Evolutionary conservation across 306 rosid genomes (phyloP), one percentile per base, ranked within the genome.

Genomic region (Lathyrus sativus): DNA sequence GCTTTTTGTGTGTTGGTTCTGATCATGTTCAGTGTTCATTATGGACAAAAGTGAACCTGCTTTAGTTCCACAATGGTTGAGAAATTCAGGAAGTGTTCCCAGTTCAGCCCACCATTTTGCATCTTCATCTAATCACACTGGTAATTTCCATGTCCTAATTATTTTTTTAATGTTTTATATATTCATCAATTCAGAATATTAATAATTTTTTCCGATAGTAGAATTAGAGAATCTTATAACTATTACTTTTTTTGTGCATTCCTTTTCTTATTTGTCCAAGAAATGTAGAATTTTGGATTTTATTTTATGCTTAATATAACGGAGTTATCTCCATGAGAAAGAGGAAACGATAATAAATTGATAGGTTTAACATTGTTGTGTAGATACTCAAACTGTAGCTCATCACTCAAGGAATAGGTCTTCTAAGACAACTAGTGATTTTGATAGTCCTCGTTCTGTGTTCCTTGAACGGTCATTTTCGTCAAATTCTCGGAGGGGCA

Each of bases 31-130:
- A 88, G 84, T 81, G 83, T 79, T 95, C 89, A 86, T 80, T 82
- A 95, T 95, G 99, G 97, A 84, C 80, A 90, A 85, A 90, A 88
- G 99, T 95, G 97, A 95, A 85, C 96, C 97, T 62, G 39, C 99
- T n/a, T 88, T 95, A 85, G 96, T 81, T 81, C 99, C 99, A 79
- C 87, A 95, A 90, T 95, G 99, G 99, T 83, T 95, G 92, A 90
- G 96, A 87, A 84, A 75, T 81, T 60, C 96, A 67, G 99, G 97
- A 83, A 80, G 85, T 82, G 88, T 82, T 76, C 76, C 96, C 45
- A 11, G 62, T 90, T 88, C 97, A 78, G 74, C 87, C 92, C 96
- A 74, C 89, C 99, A 88, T 75, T 86, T 79, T 74, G 81, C 86
- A 58, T 67, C 88, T 39, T 71, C 91, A 38, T 84, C 97, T 74